Evolutionary conservation across 2,329 filamentous ascomycete species (phyloP).

Genomic region (Fragosphaeria purpurea): DNA sequence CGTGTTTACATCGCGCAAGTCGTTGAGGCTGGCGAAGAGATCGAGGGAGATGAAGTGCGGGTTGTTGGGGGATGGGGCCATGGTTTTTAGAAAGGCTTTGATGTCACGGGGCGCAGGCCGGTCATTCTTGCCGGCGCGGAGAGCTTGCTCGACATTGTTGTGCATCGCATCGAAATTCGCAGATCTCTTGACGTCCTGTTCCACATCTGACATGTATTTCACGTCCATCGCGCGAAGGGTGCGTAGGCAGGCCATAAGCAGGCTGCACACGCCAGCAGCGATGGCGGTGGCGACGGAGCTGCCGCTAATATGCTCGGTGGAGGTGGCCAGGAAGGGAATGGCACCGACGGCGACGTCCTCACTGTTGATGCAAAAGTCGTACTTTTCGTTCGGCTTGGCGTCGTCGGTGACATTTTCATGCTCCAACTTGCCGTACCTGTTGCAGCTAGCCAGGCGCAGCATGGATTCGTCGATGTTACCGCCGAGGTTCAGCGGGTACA

Average conservation of each 20-base stretch:
- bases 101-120: background rate
- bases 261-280: slow-evolving; percentile 14
- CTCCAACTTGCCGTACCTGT: slow-evolving; percentile 7
- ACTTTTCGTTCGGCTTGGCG: background rate
- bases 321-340: slow-evolving; percentile 6
- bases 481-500: background rate
- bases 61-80: background rate
- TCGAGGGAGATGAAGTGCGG: background rate
- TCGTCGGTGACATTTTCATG: background rate
- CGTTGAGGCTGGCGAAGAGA: slow-evolving; percentile 1
- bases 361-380: slow-evolving; percentile 6
- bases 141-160: background rate
- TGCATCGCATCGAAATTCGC: background rate
- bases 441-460: slow-evolving; percentile 6
- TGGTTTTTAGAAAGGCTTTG: background rate
- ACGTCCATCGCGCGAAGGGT: background rate
- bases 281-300: slow-evolving; percentile 9
- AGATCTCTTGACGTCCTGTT: too few relatives aligned
- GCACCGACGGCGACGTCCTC: slow-evolving; percentile 5
- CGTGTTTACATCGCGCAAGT: slow-evolving; percentile 1
- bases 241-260: slow-evolving; percentile 15
- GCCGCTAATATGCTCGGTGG: slow-evolving; percentile 5
- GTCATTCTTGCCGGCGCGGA: background rate
- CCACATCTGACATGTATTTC: too few relatives aligned
- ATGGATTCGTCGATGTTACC: background rate